Evolutionary conservation across 495 filamentous ascomycete species (phyloP).

Genomic region (Trichoderma parareesei): DNA sequence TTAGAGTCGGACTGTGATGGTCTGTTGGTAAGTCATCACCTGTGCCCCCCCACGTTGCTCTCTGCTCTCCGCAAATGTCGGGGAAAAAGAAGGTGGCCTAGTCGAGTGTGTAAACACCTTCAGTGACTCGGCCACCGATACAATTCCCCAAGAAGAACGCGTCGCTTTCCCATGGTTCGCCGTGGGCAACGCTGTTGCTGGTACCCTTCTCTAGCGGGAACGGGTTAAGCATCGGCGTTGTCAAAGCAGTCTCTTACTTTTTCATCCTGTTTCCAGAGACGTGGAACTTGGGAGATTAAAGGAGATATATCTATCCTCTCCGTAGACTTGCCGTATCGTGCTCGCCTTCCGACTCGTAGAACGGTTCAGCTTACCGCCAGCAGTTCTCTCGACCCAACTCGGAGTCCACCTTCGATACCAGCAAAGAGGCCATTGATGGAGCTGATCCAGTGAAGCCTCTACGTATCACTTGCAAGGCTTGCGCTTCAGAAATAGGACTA

Average conservation of each 20-base stretch:
- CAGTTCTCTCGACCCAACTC: conserved; percentile 12
- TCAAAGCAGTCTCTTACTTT: conserved; percentile 29
- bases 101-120: conserved; percentile 34
- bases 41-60: conserved; percentile 12
- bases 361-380: background rate
- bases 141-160: conserved; percentile 72
- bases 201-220: conserved; percentile 22
- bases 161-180: conserved; percentile 19
- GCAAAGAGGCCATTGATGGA: conserved; percentile 10
- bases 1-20: conserved; percentile 52
- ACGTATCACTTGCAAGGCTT: conserved; percentile 34
- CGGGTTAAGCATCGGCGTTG: conserved; percentile 24
- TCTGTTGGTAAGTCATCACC: conserved; percentile 50
- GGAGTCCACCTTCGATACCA: conserved; percentile 17
- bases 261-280: conserved; percentile 44
- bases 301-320: conserved; percentile 50
- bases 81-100: conserved; percentile 87
- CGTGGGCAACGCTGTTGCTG: background rate
- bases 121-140: conserved; percentile 73
- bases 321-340: background rate
- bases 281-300: conserved; percentile 43
- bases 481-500: conserved; percentile 37
- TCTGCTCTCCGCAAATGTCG: conserved; percentile 21
- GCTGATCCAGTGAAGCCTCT: conserved; percentile 24
- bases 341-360: background rate